Percentiles rank a stretch among this genome's conserved stretches.
These are phyloP conservation scores for Ulmus americana DNA, from an alignment of 331 rosid genomes.

Conservation along the genomic window DNA sequence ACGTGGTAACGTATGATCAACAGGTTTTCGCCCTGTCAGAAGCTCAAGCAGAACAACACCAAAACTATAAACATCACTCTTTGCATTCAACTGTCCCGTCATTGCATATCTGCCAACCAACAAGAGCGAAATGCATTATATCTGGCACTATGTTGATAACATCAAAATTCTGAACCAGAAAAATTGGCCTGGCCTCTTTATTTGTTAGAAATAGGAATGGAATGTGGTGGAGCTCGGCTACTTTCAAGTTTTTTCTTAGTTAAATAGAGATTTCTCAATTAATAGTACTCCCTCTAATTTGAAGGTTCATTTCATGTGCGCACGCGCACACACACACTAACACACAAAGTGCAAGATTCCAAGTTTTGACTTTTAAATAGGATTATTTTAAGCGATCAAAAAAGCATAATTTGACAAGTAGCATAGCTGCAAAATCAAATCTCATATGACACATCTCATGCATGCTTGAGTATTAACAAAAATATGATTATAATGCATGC, in stretches of 20 bases:
- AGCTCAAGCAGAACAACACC: conserved; percentile 88
- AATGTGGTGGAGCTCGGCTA: too few species aligned
- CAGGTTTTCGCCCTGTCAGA: conserved; percentile 81
- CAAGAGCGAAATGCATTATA: conserved; percentile 11
- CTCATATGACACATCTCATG: conserved; percentile 3
- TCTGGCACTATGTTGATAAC: conserved; percentile 11
- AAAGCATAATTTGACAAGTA: too few species aligned
- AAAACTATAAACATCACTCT: conserved; percentile 81
- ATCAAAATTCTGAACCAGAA: background rate
- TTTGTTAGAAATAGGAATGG: too few species aligned
- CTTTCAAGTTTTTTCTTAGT: too few species aligned
- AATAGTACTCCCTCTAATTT: too few species aligned
- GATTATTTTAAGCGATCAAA: too few species aligned
- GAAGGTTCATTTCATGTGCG: background rate
- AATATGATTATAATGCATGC: background rate
- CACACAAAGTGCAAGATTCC: background rate
- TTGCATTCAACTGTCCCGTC: conserved; percentile 90
- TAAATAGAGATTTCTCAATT: too few species aligned
- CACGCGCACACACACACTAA: background rate
- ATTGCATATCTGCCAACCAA: conserved; percentile 67
- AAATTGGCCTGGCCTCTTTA: too few species aligned
- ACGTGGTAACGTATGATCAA: conserved; percentile 82
- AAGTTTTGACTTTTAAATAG: background rate
- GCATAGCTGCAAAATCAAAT: too few species aligned
- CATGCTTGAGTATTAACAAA: background rate